Evolutionary conservation across 331 rosid genomes (phyloP).

Genomic region (Acacia concinna): DNA sequence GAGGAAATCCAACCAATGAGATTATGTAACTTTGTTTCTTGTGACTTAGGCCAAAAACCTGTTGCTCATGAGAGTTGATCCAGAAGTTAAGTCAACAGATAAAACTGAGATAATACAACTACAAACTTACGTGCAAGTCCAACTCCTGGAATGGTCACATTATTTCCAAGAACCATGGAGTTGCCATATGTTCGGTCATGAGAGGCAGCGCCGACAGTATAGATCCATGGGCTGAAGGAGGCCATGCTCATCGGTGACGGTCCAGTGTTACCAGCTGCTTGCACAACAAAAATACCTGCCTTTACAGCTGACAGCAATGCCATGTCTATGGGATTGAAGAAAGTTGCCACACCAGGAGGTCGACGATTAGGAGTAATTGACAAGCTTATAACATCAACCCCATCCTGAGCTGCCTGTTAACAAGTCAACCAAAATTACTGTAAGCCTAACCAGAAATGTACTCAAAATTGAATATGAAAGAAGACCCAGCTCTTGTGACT

Average conservation of each 20-base stretch:
- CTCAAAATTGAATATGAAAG: neutral
- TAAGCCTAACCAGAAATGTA: constrained; percentile 9
- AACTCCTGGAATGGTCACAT: constrained; percentile 70
- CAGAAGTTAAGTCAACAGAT: neutral
- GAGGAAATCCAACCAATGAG: constrained; percentile 6
- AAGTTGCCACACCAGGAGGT: constrained; percentile 93
- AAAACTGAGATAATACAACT: constrained; percentile 22
- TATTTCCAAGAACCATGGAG: constrained; percentile 86
- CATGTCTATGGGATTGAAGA: constrained; percentile 97
- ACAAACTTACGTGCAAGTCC: constrained; percentile 87
- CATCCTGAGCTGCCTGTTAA: constrained; percentile 93
- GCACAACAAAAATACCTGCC: constrained; percentile 92
- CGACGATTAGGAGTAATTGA: constrained; percentile 96
- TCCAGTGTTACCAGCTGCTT: constrained; percentile 98
- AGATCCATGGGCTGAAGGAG: constrained; percentile 98
- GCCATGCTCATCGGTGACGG: constrained; percentile 94
- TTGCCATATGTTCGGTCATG: constrained; percentile 83
- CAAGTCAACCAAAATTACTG: neutral
- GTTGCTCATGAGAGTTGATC: neutral
- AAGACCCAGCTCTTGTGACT: neutral
- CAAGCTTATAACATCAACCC: constrained; percentile 85
- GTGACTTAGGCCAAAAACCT: neutral
- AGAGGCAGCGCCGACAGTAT: constrained; percentile 85
- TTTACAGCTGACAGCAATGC: constrained; percentile 88
- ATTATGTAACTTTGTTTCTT: neutral